Evolutionary conservation across 257 asterid genomes (phyloP).

Genomic region (Buddleja alternifolia): DNA sequence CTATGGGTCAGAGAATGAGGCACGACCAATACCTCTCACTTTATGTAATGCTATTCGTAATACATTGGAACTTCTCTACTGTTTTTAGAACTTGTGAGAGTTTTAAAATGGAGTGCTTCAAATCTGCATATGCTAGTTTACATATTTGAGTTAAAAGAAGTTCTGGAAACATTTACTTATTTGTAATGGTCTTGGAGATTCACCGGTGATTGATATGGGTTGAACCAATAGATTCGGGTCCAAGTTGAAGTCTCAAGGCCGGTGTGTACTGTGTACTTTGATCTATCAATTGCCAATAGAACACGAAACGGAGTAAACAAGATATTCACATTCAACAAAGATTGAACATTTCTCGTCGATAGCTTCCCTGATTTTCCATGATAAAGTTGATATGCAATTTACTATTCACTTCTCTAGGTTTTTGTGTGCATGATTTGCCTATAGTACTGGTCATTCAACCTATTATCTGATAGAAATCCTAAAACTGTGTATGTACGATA

Average conservation of each 20-base stretch:
- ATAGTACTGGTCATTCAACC: neutral
- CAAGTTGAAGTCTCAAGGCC: too few relatives aligned
- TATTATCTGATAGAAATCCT: neutral
- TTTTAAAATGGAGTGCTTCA: too few relatives aligned
- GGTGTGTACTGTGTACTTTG: neutral
- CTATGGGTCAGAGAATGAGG: neutral
- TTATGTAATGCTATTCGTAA: neutral
- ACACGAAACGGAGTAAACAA: too few relatives aligned
- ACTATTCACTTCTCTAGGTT: slow-evolving; percentile 9
- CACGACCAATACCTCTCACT: too few relatives aligned
- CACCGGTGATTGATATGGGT: neutral
- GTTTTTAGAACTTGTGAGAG: neutral
- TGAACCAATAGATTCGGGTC: neutral
- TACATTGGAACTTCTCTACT: neutral
- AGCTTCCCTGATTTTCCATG: neutral
- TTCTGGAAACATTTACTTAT: neutral
- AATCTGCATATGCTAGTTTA: neutral
- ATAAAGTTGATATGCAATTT: neutral
- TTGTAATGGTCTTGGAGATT: neutral
- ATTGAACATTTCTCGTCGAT: neutral
- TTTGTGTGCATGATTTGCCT: neutral
- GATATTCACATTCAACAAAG: neutral
- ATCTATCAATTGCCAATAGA: too few relatives aligned
- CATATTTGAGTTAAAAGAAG: neutral
- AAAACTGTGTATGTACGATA: neutral